Conservation (phyloP, 2,329 filamentous ascomycete genomes). For the Allantophomopsis cytisporea region DNA sequence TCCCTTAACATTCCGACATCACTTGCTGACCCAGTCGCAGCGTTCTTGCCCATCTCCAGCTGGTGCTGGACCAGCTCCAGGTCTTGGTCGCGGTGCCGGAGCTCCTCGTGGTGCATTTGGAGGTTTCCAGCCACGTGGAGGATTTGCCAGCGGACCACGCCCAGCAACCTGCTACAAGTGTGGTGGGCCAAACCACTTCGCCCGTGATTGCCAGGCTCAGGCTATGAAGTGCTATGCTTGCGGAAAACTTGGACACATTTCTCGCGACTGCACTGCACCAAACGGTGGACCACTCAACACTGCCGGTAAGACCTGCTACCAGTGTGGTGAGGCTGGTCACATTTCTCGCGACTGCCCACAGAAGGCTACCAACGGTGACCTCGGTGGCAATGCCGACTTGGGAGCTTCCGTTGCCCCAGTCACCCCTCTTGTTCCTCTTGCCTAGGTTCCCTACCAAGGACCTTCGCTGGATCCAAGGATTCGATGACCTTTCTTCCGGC, state of each 20-base stretch:
- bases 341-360: conserved; percentile 90
- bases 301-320: conserved; percentile 96
- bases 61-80: conserved; percentile 26
- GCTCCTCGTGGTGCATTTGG: conserved; percentile 59
- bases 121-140: conserved; percentile 51
- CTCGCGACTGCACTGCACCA: conserved; percentile 82
- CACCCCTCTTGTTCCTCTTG: conserved; percentile 28
- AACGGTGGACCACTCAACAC: conserved; percentile 94
- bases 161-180: conserved; percentile 64
- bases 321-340: conserved; percentile 89
- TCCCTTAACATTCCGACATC: conserved; percentile 1
- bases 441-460: conserved; percentile 17
- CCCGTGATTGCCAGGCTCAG: conserved; percentile 91
- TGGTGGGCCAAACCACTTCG: conserved; percentile 90
- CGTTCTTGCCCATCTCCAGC: conserved; percentile 74
- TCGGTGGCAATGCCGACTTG: conserved; percentile 10
- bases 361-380: conserved; percentile 41
- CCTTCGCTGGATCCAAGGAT: conserved; percentile 14
- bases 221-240: conserved; percentile 74
- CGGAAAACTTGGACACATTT: conserved; percentile 45
- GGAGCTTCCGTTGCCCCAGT: conserved; percentile 23
- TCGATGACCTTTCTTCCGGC: conserved; percentile 18
- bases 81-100: conserved; percentile 52
- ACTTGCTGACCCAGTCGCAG: conserved; percentile 23
- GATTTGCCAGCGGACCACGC: conserved; percentile 56